Evolutionary conservation across 2,329 filamentous ascomycete genomes (phyloP), one percentile per base, ranked within the genome.

Genomic region (Fusarium fracticaudum): DNA sequence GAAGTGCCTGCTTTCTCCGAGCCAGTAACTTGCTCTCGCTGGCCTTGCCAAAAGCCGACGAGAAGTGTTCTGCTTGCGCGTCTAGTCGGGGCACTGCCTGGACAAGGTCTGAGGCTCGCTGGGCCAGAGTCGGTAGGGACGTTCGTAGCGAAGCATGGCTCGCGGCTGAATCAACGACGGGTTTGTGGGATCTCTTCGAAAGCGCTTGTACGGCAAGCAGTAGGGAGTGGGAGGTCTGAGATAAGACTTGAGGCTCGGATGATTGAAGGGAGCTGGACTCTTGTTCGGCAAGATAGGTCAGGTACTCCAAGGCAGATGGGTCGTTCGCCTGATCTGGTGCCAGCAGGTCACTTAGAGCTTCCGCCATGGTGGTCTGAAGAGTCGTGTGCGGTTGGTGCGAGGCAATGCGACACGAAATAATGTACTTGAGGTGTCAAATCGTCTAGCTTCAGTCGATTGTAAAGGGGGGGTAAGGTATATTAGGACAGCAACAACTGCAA

Each of bases 181-280:
- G 88, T 80, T 92, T 94, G 83, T 98, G 92, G 2, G 95, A 98
- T 76, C 94, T 93, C 77, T 97, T 97, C 13, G 95, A 96, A 57
- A 98, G 90, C 0, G 91, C 90, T 81, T 99, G 96, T 3, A 98
- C 88, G 2, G 94, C 94, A 45, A 97, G 90, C 20, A 96, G 88
- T 45, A 93, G 89, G 1, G 94, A 93, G 71, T 98, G 94, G 8
- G 93, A 92, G 63, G 91, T 88, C 78, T 98, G 94, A 1, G 92
- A 86, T n/a, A 98, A 89, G 2, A 91, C 91, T 70, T 94, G 91
- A 1, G 93, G 92, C 82, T 99, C 96, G 12, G 89, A 91, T 31
- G 90, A 89, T 58, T 90, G 89, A 61, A 98, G 88, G 41, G 92
- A 90, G 31, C 91, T 87, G 58, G 97, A 87, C 18, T 94, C 91